phyloP scores from a whole-genome alignment of 768 basidiomycete species.

The Phlebiopsis flavidoalba region DNA sequence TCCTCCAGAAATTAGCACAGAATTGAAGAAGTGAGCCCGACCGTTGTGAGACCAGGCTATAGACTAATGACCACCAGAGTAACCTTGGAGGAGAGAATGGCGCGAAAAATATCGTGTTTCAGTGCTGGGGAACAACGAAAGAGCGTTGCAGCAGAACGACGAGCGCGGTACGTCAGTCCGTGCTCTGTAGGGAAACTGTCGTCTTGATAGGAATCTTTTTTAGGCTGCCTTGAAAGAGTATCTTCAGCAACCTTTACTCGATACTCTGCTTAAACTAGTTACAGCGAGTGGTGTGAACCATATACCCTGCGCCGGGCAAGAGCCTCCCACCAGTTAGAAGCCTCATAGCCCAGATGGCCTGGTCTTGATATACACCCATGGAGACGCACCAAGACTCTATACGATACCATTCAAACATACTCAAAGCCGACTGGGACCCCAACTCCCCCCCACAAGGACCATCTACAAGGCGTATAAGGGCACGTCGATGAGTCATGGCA shows the following conservation, averaged over 20 bases:
- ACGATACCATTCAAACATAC: conserved; percentile 80
- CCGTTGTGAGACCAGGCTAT: neutral
- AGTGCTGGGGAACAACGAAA: conserved; percentile 70
- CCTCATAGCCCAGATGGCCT: conserved; percentile 75
- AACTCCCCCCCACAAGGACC: conserved; percentile 64
- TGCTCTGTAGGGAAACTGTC: neutral
- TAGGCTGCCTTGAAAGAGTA: conserved; percentile 70
- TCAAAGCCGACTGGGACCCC: conserved; percentile 71
- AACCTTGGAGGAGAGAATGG: conserved; percentile 70
- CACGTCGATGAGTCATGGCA: too few relatives aligned
- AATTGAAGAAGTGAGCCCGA: conserved; percentile 2
- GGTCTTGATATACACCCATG: conserved; percentile 64
- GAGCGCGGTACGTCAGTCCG: conserved; percentile 41
- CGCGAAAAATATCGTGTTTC: conserved; percentile 77
- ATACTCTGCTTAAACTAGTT: conserved; percentile 61
- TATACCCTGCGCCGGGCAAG: conserved; percentile 84
- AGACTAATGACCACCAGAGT: conserved; percentile 34
- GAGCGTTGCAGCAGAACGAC: conserved; percentile 45
- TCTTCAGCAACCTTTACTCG: conserved; percentile 57
- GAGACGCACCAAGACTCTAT: conserved; percentile 81
- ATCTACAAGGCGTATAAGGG: conserved; percentile 60
- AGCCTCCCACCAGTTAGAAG: conserved; percentile 78
- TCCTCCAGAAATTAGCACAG: conserved; percentile 1
- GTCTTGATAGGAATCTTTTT: neutral
- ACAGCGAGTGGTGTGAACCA: conserved; percentile 53